Evolutionary conservation across 2,329 filamentous ascomycete species (phyloP), one percentile per base, ranked within the genome.

Genomic region (Fusarium avenaceum): DNA sequence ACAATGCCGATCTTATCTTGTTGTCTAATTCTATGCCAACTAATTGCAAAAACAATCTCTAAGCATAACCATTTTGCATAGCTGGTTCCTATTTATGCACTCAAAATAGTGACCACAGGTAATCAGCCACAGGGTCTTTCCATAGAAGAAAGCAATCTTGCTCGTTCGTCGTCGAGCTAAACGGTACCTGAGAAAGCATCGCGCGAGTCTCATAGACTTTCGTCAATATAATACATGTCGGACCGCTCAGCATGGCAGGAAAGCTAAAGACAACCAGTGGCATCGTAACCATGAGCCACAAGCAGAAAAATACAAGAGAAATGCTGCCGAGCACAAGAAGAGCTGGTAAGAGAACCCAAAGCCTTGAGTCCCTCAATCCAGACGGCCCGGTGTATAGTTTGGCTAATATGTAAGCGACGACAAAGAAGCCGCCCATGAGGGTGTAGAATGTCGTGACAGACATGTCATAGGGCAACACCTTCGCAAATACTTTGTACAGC

Each of bases 101-200:
- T 30, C 10, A 30, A 7, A 65, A 43, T 1, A 67, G 53, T 3
- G 65, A 67, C 65, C 65, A 68, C 10, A 67, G 4, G 19, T 68
- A 48, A 0, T 67, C 65, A 1, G 53, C 49, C 9, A 46, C 28
- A 6, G 59, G 38, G 7, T 67, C 65, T 22, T 61, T 67, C 65
- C 64, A 68, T 0, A 68, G 42, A 1, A 53, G 35, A 9, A 50
- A 5, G 6, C 65, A 68, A 6, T 40, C 20, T 6, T 40, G 55
- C 5, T 30, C 62, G 19, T 52, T 54, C 2, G 4, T 24, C 2
- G 50, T 17, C 1, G 17, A 13, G 7, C 3, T 9, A 13, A 66
- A 67, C 0, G 65, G 59, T 10, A 61, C 53, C 4, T 68, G 49
- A 0, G 14, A 38, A 9, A 68, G 30, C 3, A 67, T 3, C 2